These are phyloP conservation scores for Paramecium octaurelia DNA, from an alignment of 73 alveolate genomes.

Conservation along the genomic window DNA sequence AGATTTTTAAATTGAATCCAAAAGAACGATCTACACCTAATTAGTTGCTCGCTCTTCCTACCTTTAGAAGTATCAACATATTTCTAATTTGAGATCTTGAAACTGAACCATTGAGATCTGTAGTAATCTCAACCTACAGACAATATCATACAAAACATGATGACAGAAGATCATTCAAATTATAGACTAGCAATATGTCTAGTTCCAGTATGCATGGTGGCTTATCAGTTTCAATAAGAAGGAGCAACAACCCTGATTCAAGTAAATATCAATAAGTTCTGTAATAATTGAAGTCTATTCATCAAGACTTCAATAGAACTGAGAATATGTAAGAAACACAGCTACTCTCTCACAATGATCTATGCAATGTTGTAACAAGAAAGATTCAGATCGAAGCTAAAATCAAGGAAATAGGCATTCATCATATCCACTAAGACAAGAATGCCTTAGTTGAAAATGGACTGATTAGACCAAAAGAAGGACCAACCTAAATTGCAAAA, in stretches of 20 bases:
- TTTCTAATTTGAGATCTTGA: not conserved
- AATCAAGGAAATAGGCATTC: not conserved
- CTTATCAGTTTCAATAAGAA: not conserved
- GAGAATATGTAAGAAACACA: not conserved
- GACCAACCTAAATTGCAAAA: not conserved
- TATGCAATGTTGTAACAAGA: not conserved
- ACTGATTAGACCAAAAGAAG: not conserved
- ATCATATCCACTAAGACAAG: not conserved
- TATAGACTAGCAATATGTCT: not conserved
- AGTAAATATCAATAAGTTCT: not conserved
- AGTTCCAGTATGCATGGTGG: not conserved
- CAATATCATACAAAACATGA: not conserved
- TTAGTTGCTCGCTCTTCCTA: not conserved
- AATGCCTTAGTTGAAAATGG: not conserved
- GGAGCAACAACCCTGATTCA: not conserved
- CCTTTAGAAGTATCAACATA: not conserved
- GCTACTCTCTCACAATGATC: not conserved
- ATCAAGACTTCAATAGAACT: not conserved
- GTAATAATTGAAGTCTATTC: not conserved
- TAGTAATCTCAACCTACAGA: not conserved
- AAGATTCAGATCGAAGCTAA: not conserved
- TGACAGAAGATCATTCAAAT: not conserved
- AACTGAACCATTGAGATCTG: not conserved
- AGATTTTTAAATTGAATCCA: not conserved
- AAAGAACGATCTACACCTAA: not conserved